Conservation (phyloP, 306 rosid species). For the Cyamopsis tetragonoloba region DNA sequence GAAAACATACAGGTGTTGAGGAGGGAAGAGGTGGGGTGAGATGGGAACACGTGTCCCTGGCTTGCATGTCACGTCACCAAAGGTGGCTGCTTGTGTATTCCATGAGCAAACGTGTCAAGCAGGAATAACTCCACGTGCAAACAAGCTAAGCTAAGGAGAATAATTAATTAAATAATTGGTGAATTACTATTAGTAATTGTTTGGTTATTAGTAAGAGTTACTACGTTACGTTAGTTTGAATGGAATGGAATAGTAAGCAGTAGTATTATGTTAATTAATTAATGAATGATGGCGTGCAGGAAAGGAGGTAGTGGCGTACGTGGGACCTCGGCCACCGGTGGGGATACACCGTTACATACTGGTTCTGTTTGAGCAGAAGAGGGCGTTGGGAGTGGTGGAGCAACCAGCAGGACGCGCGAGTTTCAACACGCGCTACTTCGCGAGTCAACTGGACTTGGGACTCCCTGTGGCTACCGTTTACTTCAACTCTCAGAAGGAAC, state of each 20-base stretch:
- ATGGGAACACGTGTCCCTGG: constrained; percentile 26
- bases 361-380: constrained; percentile 64
- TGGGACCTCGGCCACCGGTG: constrained; percentile 72
- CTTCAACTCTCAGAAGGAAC: constrained; percentile 86
- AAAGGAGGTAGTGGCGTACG: constrained; percentile 63
- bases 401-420: constrained; percentile 54
- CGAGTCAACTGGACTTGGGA: constrained; percentile 54
- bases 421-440: constrained; percentile 77
- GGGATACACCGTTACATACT: constrained; percentile 82
- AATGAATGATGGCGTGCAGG: constrained; percentile 43
- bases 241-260: no score
- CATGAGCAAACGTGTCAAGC: not conserved
- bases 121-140: not conserved
- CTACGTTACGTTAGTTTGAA: no score
- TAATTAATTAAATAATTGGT: no score
- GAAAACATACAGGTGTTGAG: constrained; percentile 24
- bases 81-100: not conserved
- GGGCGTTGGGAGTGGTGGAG: constrained; percentile 48
- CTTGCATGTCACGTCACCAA: constrained; percentile 29
- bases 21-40: not conserved
- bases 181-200: no score
- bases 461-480: constrained; percentile 79
- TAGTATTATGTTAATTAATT: no score
- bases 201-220: no score
- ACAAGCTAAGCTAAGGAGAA: no score